Evolutionary conservation across 345 rosid species (phyloP), one percentile per base, ranked within the genome.

Genomic region (Melastoma malabathricum): DNA sequence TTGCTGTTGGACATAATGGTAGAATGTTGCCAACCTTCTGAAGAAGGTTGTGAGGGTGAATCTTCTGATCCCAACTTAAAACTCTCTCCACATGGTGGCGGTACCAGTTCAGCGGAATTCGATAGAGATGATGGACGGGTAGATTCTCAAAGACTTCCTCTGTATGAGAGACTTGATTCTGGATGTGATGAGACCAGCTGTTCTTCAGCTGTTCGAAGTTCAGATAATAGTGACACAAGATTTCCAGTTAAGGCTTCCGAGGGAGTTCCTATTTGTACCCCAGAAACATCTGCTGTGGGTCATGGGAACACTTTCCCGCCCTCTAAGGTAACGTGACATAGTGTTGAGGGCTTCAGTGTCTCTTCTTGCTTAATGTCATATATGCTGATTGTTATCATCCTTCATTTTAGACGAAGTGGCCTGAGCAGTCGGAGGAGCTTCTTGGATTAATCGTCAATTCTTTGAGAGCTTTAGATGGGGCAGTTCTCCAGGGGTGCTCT

Each of bases 351-450:
- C 17, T 52, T 60, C 38, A 61, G 12, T 46, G 2, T 46, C 61
- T 67, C 56, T 56, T 55, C 44, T 25, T 39, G 23, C n/a, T 64
- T 46, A 18, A 16, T 58, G 44, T 41, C 56, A 23, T 60, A 27
- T 13, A 10, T 17, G 47, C 44, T 55, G 57, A 72, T 72, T 57
- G 16, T 64, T 63, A 57, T 49, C 14, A 16, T 39, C 57, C 39
- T 56, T 58, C 27, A 62, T 54, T 72, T 53, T 83, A 93, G 99
- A 78, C 97, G 43, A 88, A 88, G 75, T 85, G 97, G 95, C 94
- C 94, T 1, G 97, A 93, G 72, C 97, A 93, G 71, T 93, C 95
- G 27, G 99, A 85, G 80, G 99, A 93, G 79, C 89, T 93, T 29
- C 61, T 93, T 54, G 95, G 97, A 64, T 72, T 93, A 77, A 93